phyloP scores from a whole-genome alignment of 2,329 filamentous ascomycete species.

The Lizonia empirigonia region DNA sequence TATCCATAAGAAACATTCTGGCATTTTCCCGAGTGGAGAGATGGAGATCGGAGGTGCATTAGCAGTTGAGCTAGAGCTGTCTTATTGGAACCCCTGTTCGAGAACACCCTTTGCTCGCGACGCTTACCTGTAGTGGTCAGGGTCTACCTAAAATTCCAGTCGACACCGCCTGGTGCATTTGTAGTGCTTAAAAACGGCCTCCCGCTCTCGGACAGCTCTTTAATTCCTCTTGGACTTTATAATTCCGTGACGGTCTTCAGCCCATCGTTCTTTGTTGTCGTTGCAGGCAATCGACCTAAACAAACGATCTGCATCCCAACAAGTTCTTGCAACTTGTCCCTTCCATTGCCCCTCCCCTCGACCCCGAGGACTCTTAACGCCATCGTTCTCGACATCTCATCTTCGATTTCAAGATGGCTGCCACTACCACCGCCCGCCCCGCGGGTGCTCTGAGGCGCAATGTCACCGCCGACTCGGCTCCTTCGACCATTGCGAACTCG shows the following conservation, averaged over 20 bases:
- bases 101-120: slow-evolving; percentile 24
- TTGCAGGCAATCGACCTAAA: slow-evolving; percentile 24
- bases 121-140: slow-evolving; percentile 23
- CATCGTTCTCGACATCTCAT: slow-evolving; percentile 6
- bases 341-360: slow-evolving; percentile 12
- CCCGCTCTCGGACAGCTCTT: slow-evolving; percentile 16
- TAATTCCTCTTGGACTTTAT: slow-evolving; percentile 27
- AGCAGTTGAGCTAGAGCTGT: slow-evolving; percentile 24
- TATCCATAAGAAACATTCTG: slow-evolving; percentile 14
- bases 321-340: slow-evolving; percentile 23
- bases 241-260: slow-evolving; percentile 19
- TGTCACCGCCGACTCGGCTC: slow-evolving; percentile 57
- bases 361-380: not conserved
- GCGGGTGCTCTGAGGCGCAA: slow-evolving; percentile 54
- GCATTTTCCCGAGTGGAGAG: slow-evolving; percentile 25
- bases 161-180: slow-evolving; percentile 32
- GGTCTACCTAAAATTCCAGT: slow-evolving; percentile 29
- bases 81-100: slow-evolving; percentile 23
- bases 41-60: slow-evolving; percentile 17
- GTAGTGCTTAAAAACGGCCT: slow-evolving; percentile 13
- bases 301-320: slow-evolving; percentile 34
- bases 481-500: slow-evolving; percentile 61
- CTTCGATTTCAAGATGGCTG: slow-evolving; percentile 39
- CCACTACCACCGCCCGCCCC: slow-evolving; percentile 62
- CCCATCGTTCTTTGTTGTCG: slow-evolving; percentile 12